Conservation (phyloP, 1,284 basidiomycete genomes). For the Fistulina hepatica region DNA sequence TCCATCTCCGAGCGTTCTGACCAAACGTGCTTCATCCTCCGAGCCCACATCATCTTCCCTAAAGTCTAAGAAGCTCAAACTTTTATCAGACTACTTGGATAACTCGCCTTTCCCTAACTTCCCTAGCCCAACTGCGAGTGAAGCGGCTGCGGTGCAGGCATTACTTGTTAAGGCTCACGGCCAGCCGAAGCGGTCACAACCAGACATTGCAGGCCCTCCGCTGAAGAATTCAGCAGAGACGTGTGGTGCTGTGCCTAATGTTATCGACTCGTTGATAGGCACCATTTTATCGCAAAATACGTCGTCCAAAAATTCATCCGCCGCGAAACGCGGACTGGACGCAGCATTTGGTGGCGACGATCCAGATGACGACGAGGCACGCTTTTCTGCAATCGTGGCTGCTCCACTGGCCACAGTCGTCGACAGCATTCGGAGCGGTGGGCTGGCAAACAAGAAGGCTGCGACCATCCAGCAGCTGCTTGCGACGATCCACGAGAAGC, state of each 20-base stretch:
- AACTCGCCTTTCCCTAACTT: slow-evolving; percentile 47
- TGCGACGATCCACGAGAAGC: slow-evolving; percentile 36
- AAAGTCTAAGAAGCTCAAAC: slow-evolving; percentile 40
- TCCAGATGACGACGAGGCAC: too few species aligned
- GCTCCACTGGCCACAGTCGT: slow-evolving; percentile 43
- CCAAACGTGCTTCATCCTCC: too few species aligned
- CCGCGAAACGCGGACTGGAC: slow-evolving; percentile 53
- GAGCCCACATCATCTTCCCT: slow-evolving; percentile 12
- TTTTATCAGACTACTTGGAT: slow-evolving; percentile 32
- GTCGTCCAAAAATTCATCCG: slow-evolving; percentile 47
- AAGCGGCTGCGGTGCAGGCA: slow-evolving; percentile 36
- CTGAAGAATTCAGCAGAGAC: slow-evolving; percentile 34
- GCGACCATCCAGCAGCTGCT: slow-evolving; percentile 55
- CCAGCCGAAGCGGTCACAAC: slow-evolving; percentile 16
- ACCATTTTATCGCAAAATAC: slow-evolving; percentile 74
- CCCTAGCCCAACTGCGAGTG: slow-evolving; percentile 36
- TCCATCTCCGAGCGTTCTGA: too few species aligned
- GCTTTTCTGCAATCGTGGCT: slow-evolving; percentile 48
- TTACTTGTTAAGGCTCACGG: slow-evolving; percentile 30
- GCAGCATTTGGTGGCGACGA: slow-evolving; percentile 47
- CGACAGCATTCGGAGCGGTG: slow-evolving; percentile 56
- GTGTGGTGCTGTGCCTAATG: slow-evolving; percentile 49
- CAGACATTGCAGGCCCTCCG: slow-evolving; percentile 14
- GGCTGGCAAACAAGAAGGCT: slow-evolving; percentile 66
- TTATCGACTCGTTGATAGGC: slow-evolving; percentile 62